These are phyloP conservation scores for Botrytis pseudocinerea DNA, from an alignment of 2,329 filamentous ascomycete species.

Conservation along the genomic window DNA sequence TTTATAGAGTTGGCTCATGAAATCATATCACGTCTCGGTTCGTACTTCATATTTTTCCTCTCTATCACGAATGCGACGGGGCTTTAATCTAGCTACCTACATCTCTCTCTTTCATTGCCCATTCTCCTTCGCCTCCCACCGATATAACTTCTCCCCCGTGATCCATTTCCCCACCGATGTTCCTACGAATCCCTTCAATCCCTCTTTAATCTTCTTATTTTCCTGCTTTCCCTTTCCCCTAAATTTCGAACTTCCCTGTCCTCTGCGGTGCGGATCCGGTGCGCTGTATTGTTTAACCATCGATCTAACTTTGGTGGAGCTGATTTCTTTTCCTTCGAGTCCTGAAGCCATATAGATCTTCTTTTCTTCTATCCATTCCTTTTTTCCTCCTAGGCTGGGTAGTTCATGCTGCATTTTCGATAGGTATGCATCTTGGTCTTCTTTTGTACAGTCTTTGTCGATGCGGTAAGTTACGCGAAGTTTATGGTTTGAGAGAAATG, in stretches of 20 bases:
- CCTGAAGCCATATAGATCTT: background rate
- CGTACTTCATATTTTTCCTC: background rate
- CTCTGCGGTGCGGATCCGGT: conserved; percentile 52
- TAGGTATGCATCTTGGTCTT: conserved; percentile 3
- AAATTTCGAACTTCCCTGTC: conserved; percentile 56
- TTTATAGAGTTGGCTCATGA: background rate
- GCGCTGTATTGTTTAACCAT: background rate
- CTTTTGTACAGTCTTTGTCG: background rate
- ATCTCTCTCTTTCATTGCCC: background rate
- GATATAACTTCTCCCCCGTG: conserved; percentile 11
- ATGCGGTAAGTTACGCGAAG: conserved; percentile 64
- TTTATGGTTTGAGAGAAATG: conserved; percentile 63
- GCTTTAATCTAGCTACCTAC: background rate
- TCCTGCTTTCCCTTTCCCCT: conserved; percentile 50
- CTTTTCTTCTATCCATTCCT: background rate
- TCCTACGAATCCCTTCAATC: background rate
- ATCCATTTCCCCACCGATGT: conserved; percentile 16
- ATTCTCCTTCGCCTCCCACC: background rate
- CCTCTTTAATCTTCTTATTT: conserved; percentile 48
- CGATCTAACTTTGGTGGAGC: background rate
- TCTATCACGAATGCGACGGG: background rate
- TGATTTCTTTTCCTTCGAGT: background rate
- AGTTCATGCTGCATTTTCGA: background rate
- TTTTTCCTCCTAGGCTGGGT: background rate
- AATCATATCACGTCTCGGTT: background rate